Conservation (phyloP, 352 stramenopile genomes). For the Pilasporangium apinafurcum region DNA sequence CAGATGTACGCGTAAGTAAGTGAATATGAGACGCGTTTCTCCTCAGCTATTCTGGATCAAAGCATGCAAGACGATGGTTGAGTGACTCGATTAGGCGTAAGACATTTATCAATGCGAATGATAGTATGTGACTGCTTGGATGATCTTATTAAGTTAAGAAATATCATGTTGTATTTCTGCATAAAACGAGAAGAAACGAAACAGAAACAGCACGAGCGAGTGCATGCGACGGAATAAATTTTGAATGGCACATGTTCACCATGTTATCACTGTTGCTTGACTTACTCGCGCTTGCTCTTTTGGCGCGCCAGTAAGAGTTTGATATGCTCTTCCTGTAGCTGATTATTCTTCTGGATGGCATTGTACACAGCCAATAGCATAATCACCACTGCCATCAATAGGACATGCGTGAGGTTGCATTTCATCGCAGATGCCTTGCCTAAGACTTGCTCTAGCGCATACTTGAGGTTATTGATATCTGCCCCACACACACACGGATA, state of each 20-base stretch:
- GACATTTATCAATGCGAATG: too few relatives aligned
- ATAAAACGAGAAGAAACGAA: too few relatives aligned
- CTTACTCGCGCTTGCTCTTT: slow-evolving; percentile 35
- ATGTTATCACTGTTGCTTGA: slow-evolving; percentile 5
- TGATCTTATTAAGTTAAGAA: too few relatives aligned
- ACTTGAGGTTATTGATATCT: slow-evolving; percentile 65
- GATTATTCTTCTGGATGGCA: slow-evolving; percentile 64
- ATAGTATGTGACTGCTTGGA: too few relatives aligned
- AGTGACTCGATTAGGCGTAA: too few relatives aligned
- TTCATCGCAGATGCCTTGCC: slow-evolving; percentile 73
- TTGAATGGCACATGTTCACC: neutral
- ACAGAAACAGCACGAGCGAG: too few relatives aligned
- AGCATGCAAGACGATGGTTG: too few relatives aligned
- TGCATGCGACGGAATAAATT: too few relatives aligned
- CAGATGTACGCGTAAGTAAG: slow-evolving; percentile 73
- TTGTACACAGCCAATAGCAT: slow-evolving; percentile 73
- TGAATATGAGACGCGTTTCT: too few relatives aligned
- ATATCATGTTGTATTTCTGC: slow-evolving; percentile 1
- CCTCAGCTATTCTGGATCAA: too few relatives aligned
- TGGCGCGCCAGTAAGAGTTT: slow-evolving; percentile 31
- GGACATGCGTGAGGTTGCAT: slow-evolving; percentile 76
- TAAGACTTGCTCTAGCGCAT: slow-evolving; percentile 66
- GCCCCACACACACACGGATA: neutral
- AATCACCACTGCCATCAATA: slow-evolving; percentile 76
- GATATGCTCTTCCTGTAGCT: slow-evolving; percentile 64